These are phyloP conservation scores for Acrocalymma vagum DNA, from an alignment of 2,329 filamentous ascomycete genomes.

Conservation along the genomic window DNA sequence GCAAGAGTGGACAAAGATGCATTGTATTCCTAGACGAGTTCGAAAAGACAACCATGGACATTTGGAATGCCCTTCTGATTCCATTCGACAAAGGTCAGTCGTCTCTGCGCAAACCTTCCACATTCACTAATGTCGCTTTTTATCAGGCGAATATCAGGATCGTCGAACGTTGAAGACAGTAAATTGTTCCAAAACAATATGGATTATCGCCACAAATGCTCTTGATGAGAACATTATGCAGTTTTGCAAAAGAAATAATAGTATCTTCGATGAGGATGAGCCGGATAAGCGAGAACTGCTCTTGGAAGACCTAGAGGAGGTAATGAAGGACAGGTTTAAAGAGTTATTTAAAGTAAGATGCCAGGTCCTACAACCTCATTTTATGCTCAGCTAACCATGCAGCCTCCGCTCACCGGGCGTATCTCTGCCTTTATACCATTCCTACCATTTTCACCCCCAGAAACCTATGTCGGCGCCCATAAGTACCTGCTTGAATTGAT, in stretches of 20 bases:
- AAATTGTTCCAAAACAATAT: slow-evolving; percentile 57
- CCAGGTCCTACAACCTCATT: too few species aligned
- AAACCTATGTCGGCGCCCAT: slow-evolving; percentile 54
- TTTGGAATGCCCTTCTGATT: slow-evolving; percentile 55
- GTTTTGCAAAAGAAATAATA: too few species aligned
- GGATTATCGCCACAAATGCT: slow-evolving; percentile 59
- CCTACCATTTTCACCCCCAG: slow-evolving; percentile 50
- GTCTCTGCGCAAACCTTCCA: too few species aligned
- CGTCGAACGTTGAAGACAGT: slow-evolving; percentile 42
- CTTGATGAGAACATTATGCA: slow-evolving; percentile 50
- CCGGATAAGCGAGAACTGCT: too few species aligned
- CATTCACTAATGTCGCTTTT: too few species aligned
- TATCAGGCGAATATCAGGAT: slow-evolving; percentile 48
- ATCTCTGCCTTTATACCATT: slow-evolving; percentile 55
- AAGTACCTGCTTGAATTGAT: slow-evolving; percentile 51
- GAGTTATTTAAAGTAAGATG: too few species aligned
- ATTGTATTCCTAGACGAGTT: slow-evolving; percentile 64
- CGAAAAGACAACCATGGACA: slow-evolving; percentile 54
- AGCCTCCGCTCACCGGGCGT: slow-evolving; percentile 26
- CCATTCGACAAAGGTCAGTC: slow-evolving; percentile 54
- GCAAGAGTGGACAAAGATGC: slow-evolving; percentile 42
- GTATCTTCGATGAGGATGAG: too few species aligned
- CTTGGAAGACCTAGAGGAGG: too few species aligned
- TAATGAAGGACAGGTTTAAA: too few species aligned
- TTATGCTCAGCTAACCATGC: too few species aligned